Evolutionary conservation across 352 stramenopile genomes (phyloP).

Genomic region (Phytophthora foliorum): DNA sequence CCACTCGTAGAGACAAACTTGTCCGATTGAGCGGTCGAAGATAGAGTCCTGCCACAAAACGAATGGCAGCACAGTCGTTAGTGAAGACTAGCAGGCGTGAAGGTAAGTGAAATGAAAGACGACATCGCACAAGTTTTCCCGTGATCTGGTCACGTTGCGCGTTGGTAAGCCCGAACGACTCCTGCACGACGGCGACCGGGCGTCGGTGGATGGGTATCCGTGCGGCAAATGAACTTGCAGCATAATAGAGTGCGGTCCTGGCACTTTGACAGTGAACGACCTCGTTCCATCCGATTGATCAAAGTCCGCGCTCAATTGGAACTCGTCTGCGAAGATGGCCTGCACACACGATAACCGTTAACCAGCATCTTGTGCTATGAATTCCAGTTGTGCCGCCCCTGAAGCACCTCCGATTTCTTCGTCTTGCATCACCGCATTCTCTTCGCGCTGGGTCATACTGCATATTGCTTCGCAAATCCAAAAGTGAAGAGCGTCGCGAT

Average conservation of each 20-base stretch:
- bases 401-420: constrained; percentile 18
- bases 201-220: constrained; percentile 74
- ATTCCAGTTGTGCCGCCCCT: neutral
- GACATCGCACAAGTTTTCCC: constrained; percentile 55
- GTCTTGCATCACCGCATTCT: constrained; percentile 8
- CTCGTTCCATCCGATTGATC: constrained; percentile 49
- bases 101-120: too few relatives aligned
- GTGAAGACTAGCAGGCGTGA: neutral
- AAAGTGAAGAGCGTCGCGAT: neutral
- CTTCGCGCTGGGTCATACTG: constrained; percentile 3
- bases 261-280: constrained; percentile 70
- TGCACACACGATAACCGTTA: constrained; percentile 15
- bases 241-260: constrained; percentile 69
- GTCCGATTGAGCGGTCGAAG: constrained; percentile 72
- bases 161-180: constrained; percentile 87
- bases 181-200: constrained; percentile 81
- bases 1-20: constrained; percentile 91
- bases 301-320: constrained; percentile 62
- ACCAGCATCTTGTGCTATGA: neutral
- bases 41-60: constrained; percentile 39
- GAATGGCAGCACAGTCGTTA: too few relatives aligned
- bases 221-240: constrained; percentile 78
- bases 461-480: constrained; percentile 15
- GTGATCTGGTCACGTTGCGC: constrained; percentile 71
- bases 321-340: constrained; percentile 82